Conservation (phyloP, 2,329 filamentous ascomycete genomes). For the Clarireedia monteithiana region DNA sequence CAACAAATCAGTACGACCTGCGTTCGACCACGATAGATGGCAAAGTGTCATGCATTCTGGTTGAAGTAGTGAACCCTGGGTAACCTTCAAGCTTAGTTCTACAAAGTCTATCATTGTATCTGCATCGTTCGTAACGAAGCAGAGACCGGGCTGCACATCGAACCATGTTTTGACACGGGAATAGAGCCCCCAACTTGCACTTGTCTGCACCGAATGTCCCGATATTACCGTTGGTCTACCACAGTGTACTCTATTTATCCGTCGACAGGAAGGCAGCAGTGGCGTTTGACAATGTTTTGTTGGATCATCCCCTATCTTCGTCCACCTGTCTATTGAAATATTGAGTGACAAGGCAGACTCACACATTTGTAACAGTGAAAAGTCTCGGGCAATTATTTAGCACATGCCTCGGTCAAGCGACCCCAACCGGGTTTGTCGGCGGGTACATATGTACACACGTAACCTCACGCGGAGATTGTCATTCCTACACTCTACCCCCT, state of each 20-base stretch:
- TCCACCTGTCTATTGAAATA: neutral
- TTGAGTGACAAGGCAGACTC: neutral
- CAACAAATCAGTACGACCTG: too few species aligned
- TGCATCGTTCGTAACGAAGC: constrained; percentile 2
- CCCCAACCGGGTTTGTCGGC: neutral
- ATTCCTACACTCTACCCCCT: neutral
- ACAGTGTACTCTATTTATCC: neutral
- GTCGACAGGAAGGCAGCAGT: too few species aligned
- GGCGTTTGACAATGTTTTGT: too few species aligned
- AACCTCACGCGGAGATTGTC: constrained; percentile 11
- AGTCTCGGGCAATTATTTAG: constrained; percentile 1
- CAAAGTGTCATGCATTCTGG: too few species aligned
- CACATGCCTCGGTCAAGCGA: constrained; percentile 12
- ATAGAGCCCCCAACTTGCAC: neutral
- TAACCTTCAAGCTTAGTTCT: too few species aligned
- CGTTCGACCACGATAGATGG: too few species aligned
- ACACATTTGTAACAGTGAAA: neutral
- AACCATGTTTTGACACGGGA: neutral
- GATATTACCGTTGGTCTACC: neutral
- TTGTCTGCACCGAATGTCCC: neutral
- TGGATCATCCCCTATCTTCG: too few species aligned
- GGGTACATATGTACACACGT: constrained; percentile 6
- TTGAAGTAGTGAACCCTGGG: too few species aligned
- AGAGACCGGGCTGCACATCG: neutral
- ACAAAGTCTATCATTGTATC: neutral